Percentiles rank a stretch among this genome's conserved stretches.
phyloP scores from a whole-genome alignment of 306 rosid genomes.

The Purshia tridentata region DNA sequence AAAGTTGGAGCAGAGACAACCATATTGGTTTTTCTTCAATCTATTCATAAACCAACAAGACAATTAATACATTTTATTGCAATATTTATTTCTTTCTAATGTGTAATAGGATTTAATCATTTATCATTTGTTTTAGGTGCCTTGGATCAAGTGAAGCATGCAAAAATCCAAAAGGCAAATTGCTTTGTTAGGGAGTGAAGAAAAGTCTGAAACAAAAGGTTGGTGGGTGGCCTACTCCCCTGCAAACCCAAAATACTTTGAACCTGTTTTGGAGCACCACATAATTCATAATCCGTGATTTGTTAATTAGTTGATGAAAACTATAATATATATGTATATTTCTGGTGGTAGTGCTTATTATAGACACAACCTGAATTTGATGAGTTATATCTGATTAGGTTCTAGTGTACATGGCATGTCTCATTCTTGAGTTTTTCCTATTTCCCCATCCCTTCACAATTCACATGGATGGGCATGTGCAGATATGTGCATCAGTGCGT shows the following conservation, averaged over 20 bases:
- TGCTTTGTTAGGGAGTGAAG: conserved; percentile 37
- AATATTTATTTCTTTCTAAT: conserved; percentile 19
- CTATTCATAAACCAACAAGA: conserved; percentile 9
- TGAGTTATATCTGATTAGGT: too few species aligned
- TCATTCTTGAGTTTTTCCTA: background rate
- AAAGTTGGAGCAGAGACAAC: conserved; percentile 42
- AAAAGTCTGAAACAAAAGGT: conserved; percentile 24
- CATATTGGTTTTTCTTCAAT: conserved; percentile 38
- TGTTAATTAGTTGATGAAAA: conserved; percentile 15
- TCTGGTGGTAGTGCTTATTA: background rate
- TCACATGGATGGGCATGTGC: conserved; percentile 42
- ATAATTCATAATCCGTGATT: conserved; percentile 14
- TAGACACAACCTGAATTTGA: too few species aligned
- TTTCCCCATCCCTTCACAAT: background rate
- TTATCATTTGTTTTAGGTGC: conserved; percentile 26
- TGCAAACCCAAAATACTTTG: conserved; percentile 53
- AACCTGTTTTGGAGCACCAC: conserved; percentile 32
- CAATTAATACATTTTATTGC: conserved; percentile 1
- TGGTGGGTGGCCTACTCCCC: conserved; percentile 63
- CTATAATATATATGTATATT: conserved; percentile 17
- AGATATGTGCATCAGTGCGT: conserved; percentile 26
- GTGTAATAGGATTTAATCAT: conserved; percentile 14
- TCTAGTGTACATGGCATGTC: background rate
- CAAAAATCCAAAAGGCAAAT: conserved; percentile 57
- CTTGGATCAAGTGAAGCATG: conserved; percentile 59